Evolutionary conservation across 495 filamentous ascomycete species (phyloP), one percentile per base, ranked within the genome.

Genomic region (Penicillium arizonense): DNA sequence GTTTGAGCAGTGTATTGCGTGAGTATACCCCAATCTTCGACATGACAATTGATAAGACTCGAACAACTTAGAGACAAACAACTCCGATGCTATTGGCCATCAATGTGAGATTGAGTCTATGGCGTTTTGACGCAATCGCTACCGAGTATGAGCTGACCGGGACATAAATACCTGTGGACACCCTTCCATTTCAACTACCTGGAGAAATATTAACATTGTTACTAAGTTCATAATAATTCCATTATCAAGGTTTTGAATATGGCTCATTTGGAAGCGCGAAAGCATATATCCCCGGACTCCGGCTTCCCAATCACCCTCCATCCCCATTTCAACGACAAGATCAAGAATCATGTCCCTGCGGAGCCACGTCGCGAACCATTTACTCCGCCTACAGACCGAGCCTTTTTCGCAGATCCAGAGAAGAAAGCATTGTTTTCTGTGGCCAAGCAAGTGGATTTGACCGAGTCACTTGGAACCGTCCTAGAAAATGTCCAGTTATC

Each of bases 391-490:
- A 75, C 65, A 34, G 80, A 82, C 59, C 67, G 78, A 3, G 80
- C 74, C 0, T 56, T 62, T 23, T 80, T 76, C 49, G 80, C 80
- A 8, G 77, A 81, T 51, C 77, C 77, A 5, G 65, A 73, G 49
- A 80, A 82, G 53, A 74, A 72, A 44, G 63, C 76, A 0, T 66
- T 83, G 32, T 67, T 80, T 37, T 58, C 76, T 3, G 72, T 68
- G 11, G 76, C 75, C 0, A 78, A 69, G 44, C 63, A 50, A 9
- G 67, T 72, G 6, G 67, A 77, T 56, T 58, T 82, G 43, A 82
- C 79, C n/a, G 78, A 81, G 58, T 76, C 71, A 14, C 74, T 77
- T 57, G 77, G 77, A 13, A 74, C 75, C 3, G 63, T 75, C 9
- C 59, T 78, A 13, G 64, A 69, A 23, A 67, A 70, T 36, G 63